A percentile compares a stretch with the other conserved stretches of the same genome.
These are phyloP conservation scores for Xerocomus tenax DNA, from an alignment of 1,284 basidiomycete genomes.

Conservation along the genomic window DNA sequence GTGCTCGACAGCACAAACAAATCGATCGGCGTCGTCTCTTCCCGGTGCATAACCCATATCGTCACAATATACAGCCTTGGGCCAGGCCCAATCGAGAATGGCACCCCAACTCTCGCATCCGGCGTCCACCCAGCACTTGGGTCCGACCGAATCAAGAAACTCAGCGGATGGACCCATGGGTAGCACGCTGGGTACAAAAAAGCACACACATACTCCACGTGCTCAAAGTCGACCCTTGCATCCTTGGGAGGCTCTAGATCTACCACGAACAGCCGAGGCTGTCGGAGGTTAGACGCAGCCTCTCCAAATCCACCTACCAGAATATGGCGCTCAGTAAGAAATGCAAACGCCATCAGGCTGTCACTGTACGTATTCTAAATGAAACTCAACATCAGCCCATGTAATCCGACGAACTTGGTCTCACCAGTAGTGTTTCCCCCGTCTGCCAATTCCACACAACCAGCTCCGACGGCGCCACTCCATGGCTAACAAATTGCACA, in stretches of 20 bases:
- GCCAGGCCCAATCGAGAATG: conserved; percentile 42
- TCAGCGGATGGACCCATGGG: conserved; percentile 23
- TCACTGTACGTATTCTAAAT: conserved; percentile 31
- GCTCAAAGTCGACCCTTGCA: conserved; percentile 25
- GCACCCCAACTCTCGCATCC: conserved; percentile 30
- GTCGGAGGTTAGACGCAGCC: conserved; percentile 6
- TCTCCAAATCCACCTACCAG: conserved; percentile 28
- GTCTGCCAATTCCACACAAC: conserved; percentile 60
- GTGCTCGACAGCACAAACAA: conserved; percentile 45
- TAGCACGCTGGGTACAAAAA: conserved; percentile 38
- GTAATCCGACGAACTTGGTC: conserved; percentile 13
- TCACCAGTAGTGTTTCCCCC: conserved; percentile 39
- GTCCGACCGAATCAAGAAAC: conserved; percentile 47
- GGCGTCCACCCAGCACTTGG: conserved; percentile 43
- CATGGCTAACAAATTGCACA: conserved; percentile 34
- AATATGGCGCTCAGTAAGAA: conserved; percentile 39
- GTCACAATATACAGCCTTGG: conserved; percentile 45
- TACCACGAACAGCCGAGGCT: conserved; percentile 27
- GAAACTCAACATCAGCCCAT: conserved; percentile 5
- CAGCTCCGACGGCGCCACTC: conserved; percentile 36
- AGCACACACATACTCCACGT: conserved; percentile 30
- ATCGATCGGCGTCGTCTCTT: conserved; percentile 30
- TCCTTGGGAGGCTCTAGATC: conserved; percentile 24
- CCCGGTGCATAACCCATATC: conserved; percentile 31
- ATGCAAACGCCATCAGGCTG: conserved; percentile 38